These are phyloP conservation scores for Ashbya aceris DNA, from an alignment of 1,139 yeast species.

Conservation along the genomic window DNA sequence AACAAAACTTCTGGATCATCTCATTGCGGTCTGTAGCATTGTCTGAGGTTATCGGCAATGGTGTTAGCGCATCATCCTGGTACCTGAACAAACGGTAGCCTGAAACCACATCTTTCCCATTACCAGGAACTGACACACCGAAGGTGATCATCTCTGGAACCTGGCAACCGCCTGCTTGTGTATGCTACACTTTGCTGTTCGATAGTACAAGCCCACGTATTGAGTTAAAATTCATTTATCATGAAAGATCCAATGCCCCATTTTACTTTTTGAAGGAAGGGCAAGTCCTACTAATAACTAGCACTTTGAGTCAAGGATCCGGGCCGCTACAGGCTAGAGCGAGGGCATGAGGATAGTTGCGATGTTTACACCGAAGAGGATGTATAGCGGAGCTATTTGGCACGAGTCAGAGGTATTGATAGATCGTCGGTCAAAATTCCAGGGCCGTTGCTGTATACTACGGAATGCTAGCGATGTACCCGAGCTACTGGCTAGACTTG, in stretches of 20 bases:
- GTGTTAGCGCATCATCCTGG: constrained; percentile 11
- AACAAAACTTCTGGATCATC: constrained; percentile 21
- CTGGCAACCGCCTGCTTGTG: too few species aligned
- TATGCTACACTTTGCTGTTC: too few species aligned
- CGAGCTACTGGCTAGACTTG: constrained; percentile 32
- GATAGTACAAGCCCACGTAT: too few species aligned
- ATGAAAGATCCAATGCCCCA: too few species aligned
- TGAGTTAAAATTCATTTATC: too few species aligned
- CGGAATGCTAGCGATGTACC: constrained; percentile 34
- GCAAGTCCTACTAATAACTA: too few species aligned
- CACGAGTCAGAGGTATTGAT: constrained; percentile 30
- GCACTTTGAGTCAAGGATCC: too few species aligned
- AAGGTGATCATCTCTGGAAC: constrained; percentile 14
- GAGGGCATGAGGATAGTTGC: neutral
- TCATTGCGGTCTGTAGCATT: constrained; percentile 12
- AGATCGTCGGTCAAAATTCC: constrained; percentile 52
- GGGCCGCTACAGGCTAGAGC: too few species aligned
- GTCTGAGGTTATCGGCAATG: constrained; percentile 6
- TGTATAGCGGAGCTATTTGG: constrained; percentile 24
- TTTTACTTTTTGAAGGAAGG: too few species aligned
- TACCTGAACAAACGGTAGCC: constrained; percentile 18
- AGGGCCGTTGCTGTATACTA: constrained; percentile 44
- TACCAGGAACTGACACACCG: constrained; percentile 23
- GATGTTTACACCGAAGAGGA: neutral
- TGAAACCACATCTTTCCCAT: constrained; percentile 14